phyloP scores from a whole-genome alignment of 371 early-diverging fungal species.

The Mucor lusitanicus region DNA sequence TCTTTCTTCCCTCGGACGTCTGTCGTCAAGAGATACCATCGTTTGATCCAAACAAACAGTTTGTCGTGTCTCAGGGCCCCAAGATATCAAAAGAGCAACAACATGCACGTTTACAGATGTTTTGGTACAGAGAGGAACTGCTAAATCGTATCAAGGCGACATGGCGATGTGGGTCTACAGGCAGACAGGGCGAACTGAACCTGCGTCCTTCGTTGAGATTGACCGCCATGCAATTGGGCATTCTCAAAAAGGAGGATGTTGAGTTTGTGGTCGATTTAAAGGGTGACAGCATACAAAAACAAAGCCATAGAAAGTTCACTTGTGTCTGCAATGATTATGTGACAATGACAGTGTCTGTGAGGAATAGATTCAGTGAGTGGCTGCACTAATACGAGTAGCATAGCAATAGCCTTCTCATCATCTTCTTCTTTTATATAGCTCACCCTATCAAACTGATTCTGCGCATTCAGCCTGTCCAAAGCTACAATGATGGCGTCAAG shows the following conservation, averaged over 20 bases:
- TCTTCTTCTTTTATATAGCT: constrained; percentile 16
- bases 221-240: constrained; percentile 49
- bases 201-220: constrained; percentile 55
- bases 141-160: constrained; percentile 55
- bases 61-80: constrained; percentile 67
- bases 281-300: constrained; percentile 23
- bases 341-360: constrained; percentile 50
- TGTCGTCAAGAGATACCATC: constrained; percentile 66
- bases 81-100: constrained; percentile 55
- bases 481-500: constrained; percentile 58
- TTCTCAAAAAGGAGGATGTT: constrained; percentile 62
- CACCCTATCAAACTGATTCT: constrained; percentile 57
- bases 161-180: constrained; percentile 47
- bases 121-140: constrained; percentile 81
- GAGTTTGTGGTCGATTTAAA: constrained; percentile 50
- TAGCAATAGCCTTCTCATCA: background rate
- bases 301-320: constrained; percentile 41
- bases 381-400: too few species aligned
- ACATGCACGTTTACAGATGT: constrained; percentile 57
- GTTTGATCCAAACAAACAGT: constrained; percentile 74
- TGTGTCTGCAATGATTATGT: constrained; percentile 57
- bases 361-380: constrained; percentile 48
- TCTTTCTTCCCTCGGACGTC: constrained; percentile 54
- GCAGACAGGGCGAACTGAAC: constrained; percentile 55
- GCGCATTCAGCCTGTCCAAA: constrained; percentile 68